Base-by-base conservation (phyloP, 2,329 filamentous ascomycete species). In the Pseudofabraea citricarpa region DNA sequence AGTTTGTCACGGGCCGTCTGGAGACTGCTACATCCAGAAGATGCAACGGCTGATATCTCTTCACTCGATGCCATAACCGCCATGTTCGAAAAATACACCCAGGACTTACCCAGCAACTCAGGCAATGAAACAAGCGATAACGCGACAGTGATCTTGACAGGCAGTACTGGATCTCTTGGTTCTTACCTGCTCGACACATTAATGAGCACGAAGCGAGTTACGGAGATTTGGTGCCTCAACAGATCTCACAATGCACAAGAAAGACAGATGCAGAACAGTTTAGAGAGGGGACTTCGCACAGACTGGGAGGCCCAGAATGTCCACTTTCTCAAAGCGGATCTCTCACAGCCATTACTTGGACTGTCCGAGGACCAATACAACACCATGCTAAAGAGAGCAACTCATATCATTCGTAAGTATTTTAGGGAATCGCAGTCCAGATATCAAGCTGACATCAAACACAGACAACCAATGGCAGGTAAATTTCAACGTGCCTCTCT, bases 301-400 rank as follows among this genome's bases (percentile, higher is more conserved):
- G 49, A 64, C 27, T 66, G 64, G 31, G 51, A 58, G 18, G 18
- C 42, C 3, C 24, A 33, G 18, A 71, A 67, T 56, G 61, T 70
- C 6, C 65, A 71, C 31, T 75, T 79, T 32, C 53, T 74, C 3
- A 64, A 69, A 19, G 69, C 66, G 2, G 72, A 81, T 48, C 64
- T 72, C 9, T 64, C 69, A 0, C 62, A 69, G 12, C 56, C 65
- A 0, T 56, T 64, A 6, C 65, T 83, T 0, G 78, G 77, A 0
- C 64, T 84, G 0, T 45, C 2, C 6, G 5, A 22, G 5, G 23
- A 21, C 18, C 16, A 21, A 2, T 47, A 47, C 32, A 12, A 36
- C 2, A 21, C 31, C 2, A 5, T 52, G 15, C 16, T 27, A 12
- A 36, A 62, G 53, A 45, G 13, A 22, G 38, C 39, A 26, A 49